These are phyloP conservation scores for Alternaria infectoria DNA, from an alignment of 2,329 filamentous ascomycete species.

Conservation along the genomic window DNA sequence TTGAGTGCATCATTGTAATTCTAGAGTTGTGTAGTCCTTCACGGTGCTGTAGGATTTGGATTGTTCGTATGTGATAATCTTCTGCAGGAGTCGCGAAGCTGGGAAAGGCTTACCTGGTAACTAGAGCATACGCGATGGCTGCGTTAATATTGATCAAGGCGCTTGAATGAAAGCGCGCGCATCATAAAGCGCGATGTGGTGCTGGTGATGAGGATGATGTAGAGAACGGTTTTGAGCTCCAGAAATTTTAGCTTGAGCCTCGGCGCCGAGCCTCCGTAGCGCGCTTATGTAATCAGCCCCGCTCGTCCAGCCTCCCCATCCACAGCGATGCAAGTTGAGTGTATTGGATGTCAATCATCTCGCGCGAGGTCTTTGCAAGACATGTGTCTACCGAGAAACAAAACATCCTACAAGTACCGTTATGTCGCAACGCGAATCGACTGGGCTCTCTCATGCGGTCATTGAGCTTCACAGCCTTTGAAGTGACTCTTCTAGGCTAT, in stretches of 20 bases:
- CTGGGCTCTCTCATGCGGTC: not conserved
- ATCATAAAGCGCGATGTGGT: conserved; percentile 20
- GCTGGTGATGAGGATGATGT: conserved; percentile 14
- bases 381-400: not conserved
- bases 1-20: conserved; percentile 61
- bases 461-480: not conserved
- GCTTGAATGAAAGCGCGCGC: conserved; percentile 16
- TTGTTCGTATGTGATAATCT: conserved; percentile 58
- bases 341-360: not conserved
- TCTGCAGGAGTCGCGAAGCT: conserved; percentile 37
- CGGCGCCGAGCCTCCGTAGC: conserved; percentile 29
- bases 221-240: conserved; percentile 21
- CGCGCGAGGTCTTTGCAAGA: not conserved
- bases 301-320: not conserved
- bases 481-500: not conserved
- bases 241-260: conserved; percentile 31
- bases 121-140: conserved; percentile 9
- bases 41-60: conserved; percentile 64
- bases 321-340: not conserved
- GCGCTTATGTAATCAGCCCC: conserved; percentile 18
- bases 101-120: conserved; percentile 21
- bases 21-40: conserved; percentile 61
- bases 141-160: conserved; percentile 18
- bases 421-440: not conserved
- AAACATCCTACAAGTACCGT: not conserved